Base-by-base conservation (phyloP, 306 rosid genomes). In the Cicer arietinum region DNA sequence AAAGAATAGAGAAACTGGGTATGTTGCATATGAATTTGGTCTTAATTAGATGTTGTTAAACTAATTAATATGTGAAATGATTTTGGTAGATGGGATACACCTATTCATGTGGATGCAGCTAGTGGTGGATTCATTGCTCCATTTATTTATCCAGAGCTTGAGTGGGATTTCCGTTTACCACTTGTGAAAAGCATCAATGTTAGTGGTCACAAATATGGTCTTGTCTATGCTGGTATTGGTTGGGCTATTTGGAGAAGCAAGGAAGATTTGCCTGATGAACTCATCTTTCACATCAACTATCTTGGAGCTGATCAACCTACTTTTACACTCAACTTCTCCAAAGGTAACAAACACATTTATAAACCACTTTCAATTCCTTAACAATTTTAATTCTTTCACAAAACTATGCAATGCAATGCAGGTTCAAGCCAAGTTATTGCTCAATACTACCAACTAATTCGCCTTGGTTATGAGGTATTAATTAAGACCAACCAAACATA, bases 291-390 rank as follows among this genome's bases (percentile, higher is more conserved):
- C 50, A 93, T 93, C 84, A 93, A 93, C 84, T 93, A 93, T 80
- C 98, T 91, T 0, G 98, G 98, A 46, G 87, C 98, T 56, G 98
- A 94, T 72, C 98, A 94, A 71, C 98, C 98, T 81, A 94, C 98
- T 51, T 94, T 94, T 88, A 94, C 98, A 17, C 98, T 94, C 80
- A 94, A 94, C 73, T 94, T 94, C 88, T 94, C 98, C 45, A 94
- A 94, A 86, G 98, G 98, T 79, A 74, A 61, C 11, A 47, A 20
- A 20, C 25, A 20, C 16, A 14, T 14, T 14, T 14, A 14, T 14
- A 14, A 14, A 14, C 16, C 16, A 12, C 6, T 47, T 47, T 47
- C 20, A 18, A 18, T 18, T 0, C 20, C 20, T 18, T 18, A 20
- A 20, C 25, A 20, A 25, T 25, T 25, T 25, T 25, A 67, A 41